phyloP scores from a whole-genome alignment of 83 land plant species.

The Larix sibirica region DNA sequence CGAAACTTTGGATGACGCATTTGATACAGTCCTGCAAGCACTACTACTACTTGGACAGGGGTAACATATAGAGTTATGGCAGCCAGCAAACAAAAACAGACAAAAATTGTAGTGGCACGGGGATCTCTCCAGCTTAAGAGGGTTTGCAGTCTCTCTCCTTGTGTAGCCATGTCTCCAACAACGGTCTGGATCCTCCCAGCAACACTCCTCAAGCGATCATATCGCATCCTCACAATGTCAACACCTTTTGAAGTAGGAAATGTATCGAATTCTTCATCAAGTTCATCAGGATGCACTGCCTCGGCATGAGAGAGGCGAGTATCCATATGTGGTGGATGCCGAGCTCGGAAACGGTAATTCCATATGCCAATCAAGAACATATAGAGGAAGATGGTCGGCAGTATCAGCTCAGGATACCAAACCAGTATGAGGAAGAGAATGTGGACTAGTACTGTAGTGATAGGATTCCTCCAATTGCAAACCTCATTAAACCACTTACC shows the following conservation, averaged over 20 bases:
- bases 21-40: slow-evolving; percentile 34
- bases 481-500: slow-evolving; percentile 63
- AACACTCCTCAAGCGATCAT: slow-evolving; percentile 43
- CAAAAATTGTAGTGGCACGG: slow-evolving; percentile 42
- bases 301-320: slow-evolving; percentile 61
- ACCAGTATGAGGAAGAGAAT: slow-evolving; percentile 76
- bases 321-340: slow-evolving; percentile 71
- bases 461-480: slow-evolving; percentile 78
- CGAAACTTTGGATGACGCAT: slow-evolving; percentile 46
- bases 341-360: slow-evolving; percentile 58
- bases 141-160: slow-evolving; percentile 32
- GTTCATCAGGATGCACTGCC: slow-evolving; percentile 69
- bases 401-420: slow-evolving; percentile 84
- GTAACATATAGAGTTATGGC: slow-evolving; percentile 49
- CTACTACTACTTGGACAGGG: slow-evolving; percentile 41
- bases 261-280: slow-evolving; percentile 84
- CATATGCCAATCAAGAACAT: slow-evolving; percentile 71
- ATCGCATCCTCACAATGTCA: slow-evolving; percentile 31
- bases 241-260: slow-evolving; percentile 47
- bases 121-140: slow-evolving; percentile 46
- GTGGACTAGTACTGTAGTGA: slow-evolving; percentile 89
- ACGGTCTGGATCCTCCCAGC: slow-evolving; percentile 39
- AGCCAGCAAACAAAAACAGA: slow-evolving; percentile 40
- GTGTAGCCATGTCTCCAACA: slow-evolving; percentile 35
- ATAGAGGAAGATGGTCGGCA: slow-evolving; percentile 74